phyloP scores from a whole-genome alignment of 192 early-diverging fungal genomes.

The Dimargaris xerosporica region DNA sequence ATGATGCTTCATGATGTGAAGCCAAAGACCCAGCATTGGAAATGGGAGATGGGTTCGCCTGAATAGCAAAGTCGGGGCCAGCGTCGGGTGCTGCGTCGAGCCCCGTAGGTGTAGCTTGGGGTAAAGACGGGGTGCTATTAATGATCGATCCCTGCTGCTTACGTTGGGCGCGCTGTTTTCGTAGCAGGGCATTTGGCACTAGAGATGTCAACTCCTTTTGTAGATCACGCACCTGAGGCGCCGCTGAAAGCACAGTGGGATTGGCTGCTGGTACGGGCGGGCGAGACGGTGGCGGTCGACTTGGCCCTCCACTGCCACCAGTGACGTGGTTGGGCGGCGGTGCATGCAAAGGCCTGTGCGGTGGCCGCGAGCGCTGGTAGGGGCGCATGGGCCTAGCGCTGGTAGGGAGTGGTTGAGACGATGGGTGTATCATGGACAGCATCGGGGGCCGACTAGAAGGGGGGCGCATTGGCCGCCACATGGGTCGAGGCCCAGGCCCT shows the following conservation, averaged over 20 bases:
- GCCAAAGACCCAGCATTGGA: background rate
- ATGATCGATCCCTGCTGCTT: background rate
- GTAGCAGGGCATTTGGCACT: slow-evolving; percentile 45
- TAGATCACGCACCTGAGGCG: slow-evolving; percentile 62
- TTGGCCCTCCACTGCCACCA: slow-evolving; percentile 11
- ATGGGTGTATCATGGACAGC: background rate
- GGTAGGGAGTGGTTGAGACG: background rate
- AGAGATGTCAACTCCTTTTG: slow-evolving; percentile 61
- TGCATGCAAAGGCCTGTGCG: background rate
- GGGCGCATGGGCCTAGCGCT: background rate
- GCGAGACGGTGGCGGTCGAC: slow-evolving; percentile 14
- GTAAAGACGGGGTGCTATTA: background rate
- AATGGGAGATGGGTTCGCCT: background rate
- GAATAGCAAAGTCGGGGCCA: background rate
- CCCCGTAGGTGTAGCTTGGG: background rate
- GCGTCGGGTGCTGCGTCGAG: background rate
- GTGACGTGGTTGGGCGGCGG: too few species aligned
- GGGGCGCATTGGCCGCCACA: slow-evolving; percentile 11
- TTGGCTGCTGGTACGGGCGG: background rate
- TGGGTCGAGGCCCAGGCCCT: slow-evolving; percentile 10
- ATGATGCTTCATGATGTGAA: background rate
- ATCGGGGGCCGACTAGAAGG: slow-evolving; percentile 5
- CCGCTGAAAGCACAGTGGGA: slow-evolving; percentile 46
- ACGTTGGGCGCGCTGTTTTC: slow-evolving; percentile 22
- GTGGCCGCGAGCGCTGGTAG: background rate